Conservation (phyloP, 2,329 filamentous ascomycete genomes). For the Pyrenochaeta sp. region DNA sequence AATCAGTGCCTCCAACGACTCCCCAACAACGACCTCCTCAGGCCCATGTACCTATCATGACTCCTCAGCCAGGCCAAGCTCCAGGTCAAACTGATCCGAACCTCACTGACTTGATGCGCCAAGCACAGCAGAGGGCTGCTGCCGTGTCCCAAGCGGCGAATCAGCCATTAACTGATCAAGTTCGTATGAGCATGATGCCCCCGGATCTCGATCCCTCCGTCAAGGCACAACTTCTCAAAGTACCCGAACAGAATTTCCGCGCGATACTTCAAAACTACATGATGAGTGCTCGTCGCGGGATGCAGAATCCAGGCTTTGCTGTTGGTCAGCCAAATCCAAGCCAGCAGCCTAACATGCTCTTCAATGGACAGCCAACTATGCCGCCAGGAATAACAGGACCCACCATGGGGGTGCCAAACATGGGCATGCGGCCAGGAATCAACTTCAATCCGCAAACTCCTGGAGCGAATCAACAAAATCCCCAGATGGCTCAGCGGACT, state of each 20-base stretch:
- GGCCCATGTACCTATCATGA: constrained; percentile 45
- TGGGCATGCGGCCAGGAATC: constrained; percentile 39
- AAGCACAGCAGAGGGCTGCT: constrained; percentile 45
- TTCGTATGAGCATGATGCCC: constrained; percentile 43
- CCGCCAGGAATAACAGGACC: constrained; percentile 30
- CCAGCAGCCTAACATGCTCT: constrained; percentile 40
- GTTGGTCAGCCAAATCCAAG: constrained; percentile 26
- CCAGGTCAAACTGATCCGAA: constrained; percentile 38
- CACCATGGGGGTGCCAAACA: constrained; percentile 38
- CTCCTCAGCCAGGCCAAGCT: constrained; percentile 36
- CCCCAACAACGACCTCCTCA: constrained; percentile 47
- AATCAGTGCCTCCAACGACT: constrained; percentile 44
- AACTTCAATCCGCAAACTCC: constrained; percentile 37
- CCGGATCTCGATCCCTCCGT: constrained; percentile 34
- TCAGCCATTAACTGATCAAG: constrained; percentile 40
- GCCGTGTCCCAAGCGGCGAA: constrained; percentile 32
- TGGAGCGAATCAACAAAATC: constrained; percentile 31
- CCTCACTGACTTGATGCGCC: constrained; percentile 39
- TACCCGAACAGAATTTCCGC: constrained; percentile 45
- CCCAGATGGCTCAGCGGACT: constrained; percentile 35
- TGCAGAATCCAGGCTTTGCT: constrained; percentile 30
- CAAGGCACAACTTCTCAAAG: constrained; percentile 43
- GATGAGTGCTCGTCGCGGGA: constrained; percentile 25
- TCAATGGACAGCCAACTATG: constrained; percentile 35
- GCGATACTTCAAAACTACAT: constrained; percentile 35